Base-by-base conservation (phyloP, 2,329 filamentous ascomycete genomes). In the Alternaria sp. region DNA sequence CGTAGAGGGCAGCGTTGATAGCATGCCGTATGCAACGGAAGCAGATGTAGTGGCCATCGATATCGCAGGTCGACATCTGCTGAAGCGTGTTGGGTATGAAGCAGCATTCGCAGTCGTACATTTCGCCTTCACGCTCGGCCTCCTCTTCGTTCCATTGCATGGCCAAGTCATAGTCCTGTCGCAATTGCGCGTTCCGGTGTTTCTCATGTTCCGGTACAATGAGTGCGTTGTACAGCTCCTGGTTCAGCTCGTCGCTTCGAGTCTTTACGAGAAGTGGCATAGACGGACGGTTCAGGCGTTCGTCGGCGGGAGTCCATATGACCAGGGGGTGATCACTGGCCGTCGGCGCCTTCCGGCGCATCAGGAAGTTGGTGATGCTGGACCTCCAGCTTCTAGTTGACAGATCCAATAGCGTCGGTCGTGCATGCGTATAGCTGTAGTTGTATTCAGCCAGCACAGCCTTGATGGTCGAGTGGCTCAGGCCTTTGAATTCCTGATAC, bases 1-100 rank as follows among this genome's bases (percentile, higher is more conserved):
- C 96, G 76, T 97, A 98, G 0, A 98, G 83, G 2, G 94, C 93
- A 77, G 98, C 95, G 53, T 90, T 91, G 62, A 95, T 86, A 11
- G 93, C 90, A 67, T 91, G 89, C 67, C 90, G 90, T 54, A 98
- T 90, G 79, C 96, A 98, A 49, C 88, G 87, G 80, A 94, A 90
- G 81, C 92, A 96, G 58, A 95, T 85, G 75, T 92, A 87, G 80
- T 96, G 92, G 2, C 88, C 89, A 3, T 87, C 85, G 30, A 84
- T 80, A 73, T 87, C 87, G 81, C 92, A 96, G n/a, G 87, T 86
- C 0, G 91, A 88, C 61, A 94, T 86, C 72, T 92, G 88, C 77
- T 95, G 91, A 66, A 94, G 93, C 0, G 90, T 83, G 13, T 85
- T 86, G 10, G 90, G 87, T 11, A 86, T 87, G 77, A 90, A 96